Evolutionary conservation across 345 rosid species (phyloP).

Genomic region (Euphorbia pulcherrima): DNA sequence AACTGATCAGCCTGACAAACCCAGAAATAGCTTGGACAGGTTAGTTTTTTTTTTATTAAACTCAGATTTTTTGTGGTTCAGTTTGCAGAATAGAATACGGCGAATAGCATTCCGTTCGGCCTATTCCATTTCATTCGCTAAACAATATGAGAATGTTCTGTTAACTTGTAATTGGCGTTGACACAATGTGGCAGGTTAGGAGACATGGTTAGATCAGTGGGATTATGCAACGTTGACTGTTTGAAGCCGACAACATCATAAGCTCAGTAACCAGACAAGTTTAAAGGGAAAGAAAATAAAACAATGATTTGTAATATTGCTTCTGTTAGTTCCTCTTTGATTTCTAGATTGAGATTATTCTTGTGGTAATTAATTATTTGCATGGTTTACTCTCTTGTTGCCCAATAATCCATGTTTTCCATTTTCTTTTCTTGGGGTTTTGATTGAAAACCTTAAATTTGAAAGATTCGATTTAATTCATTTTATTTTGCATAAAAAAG

Average conservation of each 20-base stretch:
- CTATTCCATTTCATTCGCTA: too few species aligned
- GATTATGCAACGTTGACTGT: conserved; percentile 73
- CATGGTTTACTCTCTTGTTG: not conserved
- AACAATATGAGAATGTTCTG: too few species aligned
- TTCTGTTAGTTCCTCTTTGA: not conserved
- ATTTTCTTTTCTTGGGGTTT: too few species aligned
- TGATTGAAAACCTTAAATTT: too few species aligned
- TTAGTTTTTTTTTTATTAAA: conserved; percentile 21
- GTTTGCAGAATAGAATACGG: too few species aligned
- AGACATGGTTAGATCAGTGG: conserved; percentile 75
- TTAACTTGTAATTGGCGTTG: too few species aligned
- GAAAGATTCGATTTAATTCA: too few species aligned
- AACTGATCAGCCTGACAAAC: conserved; percentile 54
- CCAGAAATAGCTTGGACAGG: conserved; percentile 83
- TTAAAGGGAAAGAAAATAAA: not conserved
- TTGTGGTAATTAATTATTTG: not conserved
- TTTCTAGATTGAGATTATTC: conserved; percentile 3
- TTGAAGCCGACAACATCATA: conserved; percentile 49
- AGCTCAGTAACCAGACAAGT: conserved; percentile 26
- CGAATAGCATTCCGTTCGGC: too few species aligned
- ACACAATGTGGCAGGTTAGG: conserved; percentile 48
- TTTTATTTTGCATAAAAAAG: too few species aligned
- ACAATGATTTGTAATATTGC: not conserved
- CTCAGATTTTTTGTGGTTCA: not conserved
- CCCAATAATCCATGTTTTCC: too few species aligned